Base-by-base conservation (phyloP, 2,329 filamentous ascomycete genomes). In the Neofusicoccum kwambonambiense region DNA sequence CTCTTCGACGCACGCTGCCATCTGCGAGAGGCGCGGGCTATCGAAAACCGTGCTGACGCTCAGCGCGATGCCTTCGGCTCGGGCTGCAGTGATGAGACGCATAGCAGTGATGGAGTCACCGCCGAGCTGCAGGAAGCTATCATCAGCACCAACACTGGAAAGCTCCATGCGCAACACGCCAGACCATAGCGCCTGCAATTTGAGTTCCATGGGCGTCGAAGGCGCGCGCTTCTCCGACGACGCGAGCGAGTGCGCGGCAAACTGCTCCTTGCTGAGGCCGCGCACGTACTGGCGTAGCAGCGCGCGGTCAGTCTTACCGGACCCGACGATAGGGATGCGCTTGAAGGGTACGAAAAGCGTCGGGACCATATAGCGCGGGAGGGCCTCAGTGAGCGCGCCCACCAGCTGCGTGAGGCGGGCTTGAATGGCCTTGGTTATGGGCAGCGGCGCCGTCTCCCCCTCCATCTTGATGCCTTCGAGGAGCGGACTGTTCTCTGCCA, bases 361-460 rank as follows among this genome's bases (percentile, higher is more conserved):
- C 8, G 78, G 78, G 51, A 79, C 74, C 77, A 80, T 78, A 65
- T 75, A 75, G 39, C 70, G 67, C 0, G 78, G 77, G 11, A 31
- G 27, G 27, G 27, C 27, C 4, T 31, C 27, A 7, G 4, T 7
- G 27, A 31, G 27, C 4, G 27, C 27, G 27, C 27, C 27, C 27
- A 79, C 52, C 8, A 64, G 47, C 22, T 69, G 60, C 19, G 64
- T 54, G 31, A 69, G 51, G 42, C 22, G 31, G 17, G 34, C 27
- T 4, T 54, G 50, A 0, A 54, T 34, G 3, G 37, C 17, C 12
- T n/a, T 34, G 15, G 34, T 37, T 8, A 7, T 2, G 35, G 50
- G 35, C 9, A 54, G 34, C n/a, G 27, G 45, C 45, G 27, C 27
- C 45, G 22, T 19, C 9, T 19, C 17, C 9, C 22, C 2, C 45